Evolutionary conservation across 371 early-diverging fungal genomes (phyloP).

Genomic region (Mucor plumbeus): DNA sequence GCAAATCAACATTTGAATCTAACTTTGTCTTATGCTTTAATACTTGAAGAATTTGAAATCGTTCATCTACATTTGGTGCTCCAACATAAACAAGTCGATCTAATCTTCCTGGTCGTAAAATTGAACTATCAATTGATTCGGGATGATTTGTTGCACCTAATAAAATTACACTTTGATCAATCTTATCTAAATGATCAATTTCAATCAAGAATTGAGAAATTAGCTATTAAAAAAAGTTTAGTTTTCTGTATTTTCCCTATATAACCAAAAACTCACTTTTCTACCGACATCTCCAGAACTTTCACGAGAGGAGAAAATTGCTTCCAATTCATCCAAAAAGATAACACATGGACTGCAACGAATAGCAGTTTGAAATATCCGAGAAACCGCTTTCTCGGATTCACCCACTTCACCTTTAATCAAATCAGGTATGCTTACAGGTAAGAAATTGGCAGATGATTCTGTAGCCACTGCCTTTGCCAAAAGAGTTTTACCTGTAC

Average conservation of each 20-base stretch:
- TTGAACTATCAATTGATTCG: conserved; percentile 76
- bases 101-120: conserved; percentile 89
- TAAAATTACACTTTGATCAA: conserved; percentile 62
- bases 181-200: conserved; percentile 69
- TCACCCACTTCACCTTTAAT: conserved; percentile 96
- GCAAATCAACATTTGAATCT: conserved; percentile 56
- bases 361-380: conserved; percentile 88
- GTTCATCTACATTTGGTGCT: conserved; percentile 69
- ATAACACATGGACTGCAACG: conserved; percentile 94
- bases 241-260: background rate
- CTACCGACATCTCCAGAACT: conserved; percentile 65
- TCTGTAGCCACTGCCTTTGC: conserved; percentile 94
- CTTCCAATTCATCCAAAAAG: conserved; percentile 99
- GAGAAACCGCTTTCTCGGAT: conserved; percentile 89
- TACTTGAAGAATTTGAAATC: conserved; percentile 76
- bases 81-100: conserved; percentile 85
- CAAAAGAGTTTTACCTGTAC: conserved; percentile 91
- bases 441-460: conserved; percentile 91
- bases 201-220: conserved; percentile 81
- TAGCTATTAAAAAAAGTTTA: conserved; percentile 39
- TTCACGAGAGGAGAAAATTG: conserved; percentile 74
- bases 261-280: conserved; percentile 45
- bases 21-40: conserved; percentile 59
- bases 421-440: conserved; percentile 92
- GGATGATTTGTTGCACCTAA: conserved; percentile 94